phyloP scores from a whole-genome alignment of 768 basidiomycete species.

The Tricholoma hemisulphureum region DNA sequence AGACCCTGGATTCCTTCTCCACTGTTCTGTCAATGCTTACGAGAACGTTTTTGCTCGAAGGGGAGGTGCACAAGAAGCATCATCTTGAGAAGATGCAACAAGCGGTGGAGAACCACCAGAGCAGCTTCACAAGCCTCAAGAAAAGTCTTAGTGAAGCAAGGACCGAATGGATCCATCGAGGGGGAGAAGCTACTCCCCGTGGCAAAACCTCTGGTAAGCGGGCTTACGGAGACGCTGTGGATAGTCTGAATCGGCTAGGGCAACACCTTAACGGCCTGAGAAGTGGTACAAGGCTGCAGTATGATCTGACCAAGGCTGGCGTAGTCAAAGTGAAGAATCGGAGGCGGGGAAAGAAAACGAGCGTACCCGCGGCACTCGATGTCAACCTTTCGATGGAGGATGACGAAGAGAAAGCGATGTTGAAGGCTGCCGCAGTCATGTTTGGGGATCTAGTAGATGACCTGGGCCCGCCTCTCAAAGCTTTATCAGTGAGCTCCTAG shows the following conservation, averaged over 20 bases:
- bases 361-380: conserved; percentile 8
- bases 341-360: conserved; percentile 18
- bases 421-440: conserved; percentile 65
- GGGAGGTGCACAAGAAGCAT: conserved; percentile 50
- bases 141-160: conserved; percentile 83
- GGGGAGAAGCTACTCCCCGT: conserved; percentile 24
- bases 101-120: conserved; percentile 83
- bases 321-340: conserved; percentile 21
- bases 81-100: conserved; percentile 66
- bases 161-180: conserved; percentile 67
- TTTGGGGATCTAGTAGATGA: conserved; percentile 82
- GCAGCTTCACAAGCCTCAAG: conserved; percentile 87
- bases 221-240: conserved; percentile 85
- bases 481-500: conserved; percentile 58
- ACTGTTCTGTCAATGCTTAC: conserved; percentile 84
- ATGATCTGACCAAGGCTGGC: conserved; percentile 70
- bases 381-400: conserved; percentile 18
- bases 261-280: conserved; percentile 92
- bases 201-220: conserved; percentile 37
- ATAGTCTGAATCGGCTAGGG: conserved; percentile 82
- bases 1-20: conserved; percentile 83
- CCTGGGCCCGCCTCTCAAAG: conserved; percentile 72
- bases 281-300: conserved; percentile 80
- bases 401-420: conserved; percentile 40
- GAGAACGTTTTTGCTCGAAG: conserved; percentile 80